Base-by-base conservation (phyloP, 2,329 filamentous ascomycete species). In the Juglanconis sp. region DNA sequence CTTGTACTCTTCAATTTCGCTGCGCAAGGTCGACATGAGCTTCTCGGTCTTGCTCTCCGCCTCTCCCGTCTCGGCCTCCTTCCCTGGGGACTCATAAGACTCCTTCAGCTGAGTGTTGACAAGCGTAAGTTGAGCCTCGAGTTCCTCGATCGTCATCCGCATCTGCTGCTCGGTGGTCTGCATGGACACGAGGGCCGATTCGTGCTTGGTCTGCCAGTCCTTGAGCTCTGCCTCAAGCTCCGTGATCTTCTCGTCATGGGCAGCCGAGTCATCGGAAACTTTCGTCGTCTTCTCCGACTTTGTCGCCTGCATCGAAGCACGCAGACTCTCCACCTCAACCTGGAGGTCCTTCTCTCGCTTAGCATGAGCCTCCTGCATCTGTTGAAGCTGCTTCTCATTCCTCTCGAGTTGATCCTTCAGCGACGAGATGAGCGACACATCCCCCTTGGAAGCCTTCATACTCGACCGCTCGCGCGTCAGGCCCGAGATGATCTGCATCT, bases 401-500 rank as follows among this genome's bases (percentile, higher is more conserved):
- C 92, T 87, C 70, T 93, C 86, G 5, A 99, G 83, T 73, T 97
- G 92, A 64, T 96, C 91, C 61, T 91, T 89, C 78, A 99, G 85
- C 15, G 88, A 89, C 4, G 91, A 89, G 36, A 98, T 88, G 65
- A 97, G 87, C 0, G 91, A 93, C 72, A 97, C 96, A 70, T 99
- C 95, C 70, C 96, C 88, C 7, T 92, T 90, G 31, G 90, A 89
- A 2, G 72, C 84, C 72, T 94, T 92, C 76, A 97, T 82, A 76
- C 92, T 97, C 3, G 92, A 94, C 61, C 96, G 84, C 74, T 99
- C 96, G 57, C 95, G 88, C 3, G 95, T 96, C 64, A 99, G 81
- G 6, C 95, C 95, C 35, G 92, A 91, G 67, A 99, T 98, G 70
- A 99, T 93, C 35, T 91, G 91, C 80, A 94, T 92, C 83, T 99